A percentile compares a stretch with the other conserved stretches of the same genome.
Evolutionary conservation across 2,329 filamentous ascomycete genomes (phyloP).

Genomic region (Penicillium sp.): DNA sequence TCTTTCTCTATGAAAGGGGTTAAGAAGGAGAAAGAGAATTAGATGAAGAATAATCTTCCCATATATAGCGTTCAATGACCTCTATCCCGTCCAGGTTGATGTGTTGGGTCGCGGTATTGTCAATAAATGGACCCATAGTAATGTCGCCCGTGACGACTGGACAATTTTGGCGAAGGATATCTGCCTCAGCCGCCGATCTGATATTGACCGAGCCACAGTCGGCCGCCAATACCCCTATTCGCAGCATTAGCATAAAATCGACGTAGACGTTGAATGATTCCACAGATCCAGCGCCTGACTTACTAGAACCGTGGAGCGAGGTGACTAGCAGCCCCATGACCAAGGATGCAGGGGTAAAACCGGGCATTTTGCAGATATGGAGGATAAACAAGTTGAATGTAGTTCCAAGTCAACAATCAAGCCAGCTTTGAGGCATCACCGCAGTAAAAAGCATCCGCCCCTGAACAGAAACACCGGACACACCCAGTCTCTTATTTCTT

Average conservation of each 20-base stretch:
- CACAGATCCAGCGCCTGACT: background rate
- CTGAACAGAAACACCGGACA: background rate
- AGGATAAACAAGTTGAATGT: background rate
- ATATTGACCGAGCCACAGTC: background rate
- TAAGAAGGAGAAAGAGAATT: too few species aligned
- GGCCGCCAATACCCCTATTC: background rate
- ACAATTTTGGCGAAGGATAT: background rate
- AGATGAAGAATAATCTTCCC: too few species aligned
- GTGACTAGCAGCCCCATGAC: background rate
- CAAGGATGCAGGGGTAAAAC: background rate
- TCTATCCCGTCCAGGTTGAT: background rate
- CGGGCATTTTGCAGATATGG: background rate
- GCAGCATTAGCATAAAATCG: background rate
- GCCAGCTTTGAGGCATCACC: background rate
- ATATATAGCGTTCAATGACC: background rate
- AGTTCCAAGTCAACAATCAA: background rate
- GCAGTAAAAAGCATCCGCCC: background rate
- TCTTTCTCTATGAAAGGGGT: too few species aligned
- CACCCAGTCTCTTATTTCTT: background rate
- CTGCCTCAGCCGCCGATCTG: background rate
- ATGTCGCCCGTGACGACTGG: background rate
- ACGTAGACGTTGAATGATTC: background rate
- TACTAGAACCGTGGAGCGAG: background rate
- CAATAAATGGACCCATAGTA: background rate
- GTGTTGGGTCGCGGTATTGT: background rate